Base-by-base conservation (phyloP, 2,329 filamentous ascomycete species). In the Claviceps sorghi region DNA sequence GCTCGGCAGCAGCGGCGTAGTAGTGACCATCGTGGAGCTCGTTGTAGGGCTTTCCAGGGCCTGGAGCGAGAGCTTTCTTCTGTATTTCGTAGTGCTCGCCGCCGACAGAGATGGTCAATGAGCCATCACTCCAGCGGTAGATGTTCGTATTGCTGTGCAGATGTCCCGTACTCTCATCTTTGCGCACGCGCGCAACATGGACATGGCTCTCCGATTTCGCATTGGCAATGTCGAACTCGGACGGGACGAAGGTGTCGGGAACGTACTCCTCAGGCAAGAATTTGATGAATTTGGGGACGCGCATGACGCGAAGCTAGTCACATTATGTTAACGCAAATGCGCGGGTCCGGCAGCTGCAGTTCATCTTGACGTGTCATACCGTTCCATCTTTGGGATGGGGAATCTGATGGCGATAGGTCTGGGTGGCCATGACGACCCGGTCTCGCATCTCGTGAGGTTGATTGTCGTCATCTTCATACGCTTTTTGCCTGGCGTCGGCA, bases 71-170 rank as follows among this genome's bases (percentile, higher is more conserved):
- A 26, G 74, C 69, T 67, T 87, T 88, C 59, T 78, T 81, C 56
- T 81, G 76, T 46, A 90, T 76, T 61, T 88, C 84, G 70, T 84
- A 90, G 61, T 90, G 86, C 57, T 83, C 80, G 54, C 80, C 81
- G 15, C 85, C 86, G 26, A 90, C 73, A n/a, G 84, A 79, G 26
- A 91, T 71, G 11, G 85, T 89, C 17, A 87, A 71, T 4, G 83
- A 88, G 30, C 86, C 86, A 61, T 91, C 86, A 55, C 82, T 88
- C 86, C 86, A 91, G 58, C 79, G 78, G 62, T 87, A 79, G 32
- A 91, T 70, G 56, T 83, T 78, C 2, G 86, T 79, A 63, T 91
- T 91, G 62, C 85, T 89, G 62, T 85, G 79, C 13, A 89, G 72
- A 55, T 80, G 71, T 48, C 77, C 76, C 1, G 80, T 83, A n/a